A percentile compares a stretch with the other conserved stretches of the same genome.
Conservation (phyloP, 106 monocot species). For the Apostasia shenzhenica region DNA sequence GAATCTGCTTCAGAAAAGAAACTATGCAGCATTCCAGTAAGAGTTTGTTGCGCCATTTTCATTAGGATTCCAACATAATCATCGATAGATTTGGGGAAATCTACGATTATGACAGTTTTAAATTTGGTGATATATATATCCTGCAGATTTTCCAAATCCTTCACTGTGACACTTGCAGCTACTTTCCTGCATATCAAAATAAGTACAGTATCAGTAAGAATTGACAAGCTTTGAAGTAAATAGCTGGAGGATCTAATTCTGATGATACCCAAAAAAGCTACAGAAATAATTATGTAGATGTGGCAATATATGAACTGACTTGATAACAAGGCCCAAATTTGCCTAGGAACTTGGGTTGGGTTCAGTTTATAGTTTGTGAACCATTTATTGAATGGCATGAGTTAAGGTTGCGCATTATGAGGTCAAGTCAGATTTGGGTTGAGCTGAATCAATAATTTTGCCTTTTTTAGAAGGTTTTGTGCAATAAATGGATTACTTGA, state of each 20-base stretch:
- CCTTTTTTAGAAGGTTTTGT: no score
- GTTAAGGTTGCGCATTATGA: no score
- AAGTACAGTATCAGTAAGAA: background rate
- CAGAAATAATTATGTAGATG: background rate
- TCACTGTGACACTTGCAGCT: background rate
- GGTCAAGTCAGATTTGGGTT: no score
- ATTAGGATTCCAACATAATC: conserved; percentile 6
- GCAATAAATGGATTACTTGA: no score
- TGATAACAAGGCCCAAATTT: no score
- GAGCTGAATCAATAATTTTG: no score
- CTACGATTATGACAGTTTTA: conserved; percentile 12
- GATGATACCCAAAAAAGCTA: background rate
- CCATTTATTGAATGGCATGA: no score
- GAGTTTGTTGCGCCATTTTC: background rate
- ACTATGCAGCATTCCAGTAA: conserved; percentile 10
- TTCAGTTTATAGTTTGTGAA: no score
- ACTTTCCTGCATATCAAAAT: background rate
- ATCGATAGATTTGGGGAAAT: background rate
- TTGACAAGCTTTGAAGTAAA: background rate
- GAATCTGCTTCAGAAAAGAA: conserved; percentile 12
- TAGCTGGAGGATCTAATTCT: background rate
- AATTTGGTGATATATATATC: conserved; percentile 10
- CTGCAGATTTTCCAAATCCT: conserved; percentile 11
- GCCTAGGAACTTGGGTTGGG: no score
- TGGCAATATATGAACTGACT: no score